These are phyloP conservation scores for Colletotrichum viniferum DNA, from an alignment of 2,329 filamentous ascomycete genomes.

Conservation along the genomic window DNA sequence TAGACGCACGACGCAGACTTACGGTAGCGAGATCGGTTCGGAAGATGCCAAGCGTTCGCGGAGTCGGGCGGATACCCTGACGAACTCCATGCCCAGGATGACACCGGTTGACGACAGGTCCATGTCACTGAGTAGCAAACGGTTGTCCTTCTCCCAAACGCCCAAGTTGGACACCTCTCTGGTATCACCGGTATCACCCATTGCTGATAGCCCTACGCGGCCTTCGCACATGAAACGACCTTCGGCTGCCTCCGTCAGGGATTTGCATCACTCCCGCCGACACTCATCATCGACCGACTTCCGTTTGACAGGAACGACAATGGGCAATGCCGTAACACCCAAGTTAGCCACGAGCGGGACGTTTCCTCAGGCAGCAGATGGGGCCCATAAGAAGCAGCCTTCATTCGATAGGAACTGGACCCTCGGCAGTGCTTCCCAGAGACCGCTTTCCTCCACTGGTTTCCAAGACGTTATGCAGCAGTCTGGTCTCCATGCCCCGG, in stretches of 20 bases:
- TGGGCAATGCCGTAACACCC: slow-evolving; percentile 38
- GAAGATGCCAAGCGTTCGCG: slow-evolving; percentile 56
- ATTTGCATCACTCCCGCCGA: slow-evolving; percentile 81
- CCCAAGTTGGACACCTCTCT: slow-evolving; percentile 52
- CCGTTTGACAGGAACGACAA: slow-evolving; percentile 45
- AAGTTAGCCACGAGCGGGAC: slow-evolving; percentile 49
- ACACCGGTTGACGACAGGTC: slow-evolving; percentile 48
- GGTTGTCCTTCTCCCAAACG: slow-evolving; percentile 55
- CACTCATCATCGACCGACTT: slow-evolving; percentile 83
- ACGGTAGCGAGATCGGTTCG: slow-evolving; percentile 63
- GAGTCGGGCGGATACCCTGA: slow-evolving; percentile 64
- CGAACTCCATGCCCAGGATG: slow-evolving; percentile 47
- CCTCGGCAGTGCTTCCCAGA: slow-evolving; percentile 54
- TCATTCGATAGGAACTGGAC: slow-evolving; percentile 77
- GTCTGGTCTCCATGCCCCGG: slow-evolving; percentile 43
- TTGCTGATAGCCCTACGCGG: slow-evolving; percentile 52
- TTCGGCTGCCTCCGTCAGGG: slow-evolving; percentile 81
- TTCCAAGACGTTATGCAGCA: slow-evolving; percentile 47
- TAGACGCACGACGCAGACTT: slow-evolving; percentile 59
- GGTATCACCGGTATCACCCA: slow-evolving; percentile 43
- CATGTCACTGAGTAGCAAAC: slow-evolving; percentile 50
- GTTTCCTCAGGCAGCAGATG: slow-evolving; percentile 42
- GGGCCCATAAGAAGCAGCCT: slow-evolving; percentile 65
- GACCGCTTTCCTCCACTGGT: slow-evolving; percentile 59
- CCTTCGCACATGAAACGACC: slow-evolving; percentile 62